These are phyloP conservation scores for Colletotrichum paranaense DNA, from an alignment of 2,329 filamentous ascomycete genomes.

Conservation along the genomic window DNA sequence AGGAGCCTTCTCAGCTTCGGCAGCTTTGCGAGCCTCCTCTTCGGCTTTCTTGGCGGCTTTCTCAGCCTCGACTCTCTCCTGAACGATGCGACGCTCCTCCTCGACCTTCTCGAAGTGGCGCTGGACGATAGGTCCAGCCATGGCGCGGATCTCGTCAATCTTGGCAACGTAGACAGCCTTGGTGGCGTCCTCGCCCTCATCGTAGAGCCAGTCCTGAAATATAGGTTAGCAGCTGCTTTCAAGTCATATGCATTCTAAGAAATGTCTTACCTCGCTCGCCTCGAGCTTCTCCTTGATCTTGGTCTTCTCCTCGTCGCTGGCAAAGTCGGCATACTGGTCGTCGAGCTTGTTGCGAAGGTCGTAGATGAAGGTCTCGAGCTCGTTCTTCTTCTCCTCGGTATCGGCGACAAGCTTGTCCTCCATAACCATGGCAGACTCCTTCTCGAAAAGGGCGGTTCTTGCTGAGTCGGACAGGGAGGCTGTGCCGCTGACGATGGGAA, in stretches of 20 bases:
- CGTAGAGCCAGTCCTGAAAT: slow-evolving; percentile 95
- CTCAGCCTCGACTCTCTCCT: slow-evolving; percentile 83
- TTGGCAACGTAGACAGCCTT: slow-evolving; percentile 96
- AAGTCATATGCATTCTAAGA: too few relatives aligned
- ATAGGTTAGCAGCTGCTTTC: slow-evolving; percentile 38
- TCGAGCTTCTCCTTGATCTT: slow-evolving; percentile 88
- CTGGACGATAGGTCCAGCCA: slow-evolving; percentile 92
- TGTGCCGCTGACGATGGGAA: slow-evolving; percentile 87
- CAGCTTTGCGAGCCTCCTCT: slow-evolving; percentile 66
- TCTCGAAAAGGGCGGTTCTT: slow-evolving; percentile 79
- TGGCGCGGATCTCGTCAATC: slow-evolving; percentile 92
- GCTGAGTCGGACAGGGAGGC: slow-evolving; percentile 77
- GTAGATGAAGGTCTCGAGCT: slow-evolving; percentile 97
- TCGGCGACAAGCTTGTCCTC: slow-evolving; percentile 98
- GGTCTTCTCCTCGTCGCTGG: slow-evolving; percentile 91
- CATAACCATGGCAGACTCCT: slow-evolving; percentile 92
- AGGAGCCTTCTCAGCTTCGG: slow-evolving; percentile 60
- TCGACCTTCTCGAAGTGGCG: slow-evolving; percentile 96
- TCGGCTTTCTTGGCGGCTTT: slow-evolving; percentile 79
- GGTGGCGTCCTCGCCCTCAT: slow-evolving; percentile 93
- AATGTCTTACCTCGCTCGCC: slow-evolving; percentile 79
- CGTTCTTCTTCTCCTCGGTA: slow-evolving; percentile 99
- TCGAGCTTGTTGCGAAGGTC: slow-evolving; percentile 96
- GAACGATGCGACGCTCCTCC: slow-evolving; percentile 81
- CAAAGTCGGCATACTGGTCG: slow-evolving; percentile 88